These are phyloP conservation scores for Xylariaceae sp. DNA, from an alignment of 2,329 filamentous ascomycete genomes.

Conservation along the genomic window DNA sequence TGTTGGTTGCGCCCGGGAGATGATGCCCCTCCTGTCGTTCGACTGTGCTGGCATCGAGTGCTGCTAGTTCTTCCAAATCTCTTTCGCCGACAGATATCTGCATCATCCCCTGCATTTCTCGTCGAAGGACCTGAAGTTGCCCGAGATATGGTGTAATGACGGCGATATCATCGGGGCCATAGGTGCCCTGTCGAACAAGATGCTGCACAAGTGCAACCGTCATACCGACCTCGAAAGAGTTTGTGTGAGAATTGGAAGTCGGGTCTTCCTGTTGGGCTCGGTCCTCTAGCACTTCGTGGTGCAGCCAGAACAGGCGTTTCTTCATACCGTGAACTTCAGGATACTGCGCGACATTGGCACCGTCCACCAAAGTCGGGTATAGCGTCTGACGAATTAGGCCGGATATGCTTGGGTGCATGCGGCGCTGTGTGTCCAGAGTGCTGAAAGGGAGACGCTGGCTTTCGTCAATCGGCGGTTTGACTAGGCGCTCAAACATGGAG, in stretches of 20 bases:
- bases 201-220: conserved; percentile 57
- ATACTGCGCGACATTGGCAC: conserved; percentile 29
- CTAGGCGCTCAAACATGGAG: conserved; percentile 57
- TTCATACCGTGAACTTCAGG: conserved; percentile 45
- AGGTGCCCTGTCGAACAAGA: conserved; percentile 58
- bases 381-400: conserved; percentile 47
- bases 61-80: conserved; percentile 50
- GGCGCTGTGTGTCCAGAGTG: conserved; percentile 47
- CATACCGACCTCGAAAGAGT: conserved; percentile 60
- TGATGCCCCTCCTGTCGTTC: conserved; percentile 18
- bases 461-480: conserved; percentile 24
- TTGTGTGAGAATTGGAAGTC: conserved; percentile 44
- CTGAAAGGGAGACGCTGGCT: conserved; percentile 25
- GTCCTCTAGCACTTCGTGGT: conserved; percentile 40
- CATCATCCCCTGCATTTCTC: conserved; percentile 41
- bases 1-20: conserved; percentile 2
- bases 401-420: conserved; percentile 56
- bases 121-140: conserved; percentile 48
- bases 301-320: conserved; percentile 51
- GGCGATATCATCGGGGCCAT: conserved; percentile 57
- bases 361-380: conserved; percentile 49
- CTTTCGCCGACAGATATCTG: conserved; percentile 60
- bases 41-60: conserved; percentile 31
- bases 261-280: conserved; percentile 25
- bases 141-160: conserved; percentile 63